Conservation (phyloP, 495 filamentous ascomycete species). For the Delitschia confertaspora region DNA sequence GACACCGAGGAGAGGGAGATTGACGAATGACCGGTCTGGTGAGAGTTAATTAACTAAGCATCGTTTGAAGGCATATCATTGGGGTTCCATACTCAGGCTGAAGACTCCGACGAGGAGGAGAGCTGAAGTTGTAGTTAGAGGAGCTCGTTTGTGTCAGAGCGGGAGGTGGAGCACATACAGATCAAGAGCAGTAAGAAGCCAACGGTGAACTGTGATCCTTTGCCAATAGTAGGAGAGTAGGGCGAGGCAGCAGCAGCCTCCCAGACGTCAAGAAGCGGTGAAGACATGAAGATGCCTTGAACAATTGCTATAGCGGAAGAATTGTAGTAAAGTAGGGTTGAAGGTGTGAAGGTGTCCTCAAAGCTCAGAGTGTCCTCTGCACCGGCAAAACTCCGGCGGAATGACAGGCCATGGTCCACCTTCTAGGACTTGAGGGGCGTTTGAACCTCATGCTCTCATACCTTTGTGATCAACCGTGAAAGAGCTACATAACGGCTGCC, state of each 20-base stretch:
- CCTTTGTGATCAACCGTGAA: too few relatives aligned
- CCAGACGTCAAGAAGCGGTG: constrained; percentile 78
- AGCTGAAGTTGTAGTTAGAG: constrained; percentile 37
- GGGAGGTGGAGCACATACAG: constrained; percentile 43
- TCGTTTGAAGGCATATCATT: too few relatives aligned
- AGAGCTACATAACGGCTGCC: background rate
- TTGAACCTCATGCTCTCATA: too few relatives aligned
- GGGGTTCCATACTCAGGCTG: constrained; percentile 78
- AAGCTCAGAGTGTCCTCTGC: background rate
- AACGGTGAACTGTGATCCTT: constrained; percentile 73
- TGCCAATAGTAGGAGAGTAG: constrained; percentile 70
- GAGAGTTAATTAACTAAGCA: constrained; percentile 3
- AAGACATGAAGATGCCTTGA: constrained; percentile 30
- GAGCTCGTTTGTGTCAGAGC: too few relatives aligned
- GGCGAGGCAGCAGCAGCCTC: constrained; percentile 76
- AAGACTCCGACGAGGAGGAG: constrained; percentile 62
- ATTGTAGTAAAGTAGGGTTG: background rate
- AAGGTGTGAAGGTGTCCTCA: constrained; percentile 8
- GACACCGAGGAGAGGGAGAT: constrained; percentile 66
- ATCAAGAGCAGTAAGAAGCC: constrained; percentile 68
- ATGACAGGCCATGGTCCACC: background rate
- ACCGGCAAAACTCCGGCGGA: background rate
- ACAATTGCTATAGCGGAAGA: constrained; percentile 1
- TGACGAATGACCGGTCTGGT: constrained; percentile 76
- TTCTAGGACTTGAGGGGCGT: too few relatives aligned